These are phyloP conservation scores for Xylaria sp. DNA, from an alignment of 495 filamentous ascomycete species.

Conservation along the genomic window DNA sequence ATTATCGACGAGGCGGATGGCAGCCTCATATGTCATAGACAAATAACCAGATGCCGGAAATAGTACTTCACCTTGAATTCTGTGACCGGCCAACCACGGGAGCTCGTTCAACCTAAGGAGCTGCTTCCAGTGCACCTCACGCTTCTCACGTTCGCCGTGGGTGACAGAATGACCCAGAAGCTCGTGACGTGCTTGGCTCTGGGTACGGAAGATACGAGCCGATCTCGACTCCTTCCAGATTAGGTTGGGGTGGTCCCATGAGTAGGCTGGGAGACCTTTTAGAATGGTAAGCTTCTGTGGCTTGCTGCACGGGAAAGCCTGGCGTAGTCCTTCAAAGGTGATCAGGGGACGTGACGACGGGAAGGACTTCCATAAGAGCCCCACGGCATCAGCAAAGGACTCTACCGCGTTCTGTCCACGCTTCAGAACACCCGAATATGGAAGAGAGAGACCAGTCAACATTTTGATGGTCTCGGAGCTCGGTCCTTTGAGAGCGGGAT, in stretches of 20 bases:
- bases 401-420: slow-evolving; percentile 13
- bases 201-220: slow-evolving; percentile 30
- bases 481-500: slow-evolving; percentile 48
- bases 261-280: slow-evolving; percentile 55
- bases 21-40: not conserved
- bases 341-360: slow-evolving; percentile 5
- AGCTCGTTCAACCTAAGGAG: not conserved
- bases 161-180: slow-evolving; percentile 47
- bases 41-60: slow-evolving; percentile 7
- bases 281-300: not conserved
- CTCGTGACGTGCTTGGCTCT: slow-evolving; percentile 41
- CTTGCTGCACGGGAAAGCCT: not conserved
- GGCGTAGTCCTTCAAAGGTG: slow-evolving; percentile 15
- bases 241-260: slow-evolving; percentile 51
- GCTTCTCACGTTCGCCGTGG: slow-evolving; percentile 23
- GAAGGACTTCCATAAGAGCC: slow-evolving; percentile 16
- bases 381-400: slow-evolving; percentile 1
- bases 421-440: slow-evolving; percentile 32
- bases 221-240: slow-evolving; percentile 53
- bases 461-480: slow-evolving; percentile 32
- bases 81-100: not conserved
- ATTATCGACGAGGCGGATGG: not conserved
- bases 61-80: not conserved
- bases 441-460: slow-evolving; percentile 11
- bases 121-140: not conserved